These are phyloP conservation scores for Leccinum aurantiacum DNA, from an alignment of 768 basidiomycete genomes.

Conservation along the genomic window DNA sequence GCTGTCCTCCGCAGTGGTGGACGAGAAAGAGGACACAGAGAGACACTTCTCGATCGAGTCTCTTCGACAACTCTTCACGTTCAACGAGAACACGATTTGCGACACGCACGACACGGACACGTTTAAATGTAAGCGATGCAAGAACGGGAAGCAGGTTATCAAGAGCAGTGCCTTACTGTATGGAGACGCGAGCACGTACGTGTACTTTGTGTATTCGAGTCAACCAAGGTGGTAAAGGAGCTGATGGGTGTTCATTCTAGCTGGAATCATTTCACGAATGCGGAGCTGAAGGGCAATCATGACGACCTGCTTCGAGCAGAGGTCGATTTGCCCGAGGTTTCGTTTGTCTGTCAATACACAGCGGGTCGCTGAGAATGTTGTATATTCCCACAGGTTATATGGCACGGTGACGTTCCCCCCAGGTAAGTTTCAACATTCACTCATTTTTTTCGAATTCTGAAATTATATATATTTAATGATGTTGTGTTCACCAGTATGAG, in stretches of 20 bases:
- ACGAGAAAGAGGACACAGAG: conserved; percentile 93
- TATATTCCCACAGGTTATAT: too few relatives aligned
- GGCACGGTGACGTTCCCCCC: too few relatives aligned
- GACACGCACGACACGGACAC: conserved; percentile 99
- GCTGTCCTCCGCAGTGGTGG: conserved; percentile 96
- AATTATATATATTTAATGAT: too few relatives aligned
- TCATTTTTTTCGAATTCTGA: too few relatives aligned
- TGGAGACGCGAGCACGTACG: conserved; percentile 96
- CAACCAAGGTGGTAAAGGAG: not conserved
- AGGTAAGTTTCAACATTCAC: too few relatives aligned
- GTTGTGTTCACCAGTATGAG: too few relatives aligned
- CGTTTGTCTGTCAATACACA: conserved; percentile 92
- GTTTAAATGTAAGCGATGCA: conserved; percentile 94
- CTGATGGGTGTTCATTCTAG: conserved; percentile 39
- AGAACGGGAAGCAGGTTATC: conserved; percentile 76
- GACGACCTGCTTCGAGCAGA: conserved; percentile 95
- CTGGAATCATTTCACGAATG: conserved; percentile 97
- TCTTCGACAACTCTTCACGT: conserved; percentile 86
- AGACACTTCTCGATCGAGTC: conserved; percentile 92
- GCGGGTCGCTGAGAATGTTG: too few relatives aligned
- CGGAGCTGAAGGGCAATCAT: conserved; percentile 85
- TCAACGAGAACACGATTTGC: conserved; percentile 82
- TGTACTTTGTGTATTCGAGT: conserved; percentile 19
- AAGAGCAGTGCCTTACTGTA: conserved; percentile 89
- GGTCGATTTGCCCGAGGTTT: conserved; percentile 77